phyloP scores from a whole-genome alignment of 2,329 filamentous ascomycete genomes.

The Proliferodiscus dingleyae region DNA sequence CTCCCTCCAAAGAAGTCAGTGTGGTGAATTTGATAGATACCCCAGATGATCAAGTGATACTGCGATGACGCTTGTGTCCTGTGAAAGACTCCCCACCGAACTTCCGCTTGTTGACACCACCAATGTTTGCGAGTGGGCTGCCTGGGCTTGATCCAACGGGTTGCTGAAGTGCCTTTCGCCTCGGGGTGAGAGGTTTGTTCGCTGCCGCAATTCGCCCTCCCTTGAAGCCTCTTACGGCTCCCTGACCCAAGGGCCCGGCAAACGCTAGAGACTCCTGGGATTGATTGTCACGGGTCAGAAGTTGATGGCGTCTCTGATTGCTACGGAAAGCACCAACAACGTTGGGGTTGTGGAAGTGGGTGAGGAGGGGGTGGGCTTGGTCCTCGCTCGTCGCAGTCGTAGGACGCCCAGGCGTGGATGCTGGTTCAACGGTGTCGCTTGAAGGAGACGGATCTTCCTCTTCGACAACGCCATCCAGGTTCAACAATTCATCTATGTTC shows the following conservation, averaged over 20 bases:
- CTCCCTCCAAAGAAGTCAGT: too few species aligned
- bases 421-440: conserved; percentile 31
- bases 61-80: conserved; percentile 27
- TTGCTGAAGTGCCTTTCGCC: conserved; percentile 41
- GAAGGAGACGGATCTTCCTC: conserved; percentile 38
- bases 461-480: conserved; percentile 60
- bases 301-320: conserved; percentile 52
- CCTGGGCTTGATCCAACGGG: conserved; percentile 21
- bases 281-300: conserved; percentile 49
- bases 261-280: conserved; percentile 60
- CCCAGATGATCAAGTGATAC: conserved; percentile 18
- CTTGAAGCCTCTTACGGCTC: conserved; percentile 58
- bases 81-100: conserved; percentile 19
- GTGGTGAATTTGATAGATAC: too few species aligned
- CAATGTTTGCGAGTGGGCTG: conserved; percentile 21
- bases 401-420: conserved; percentile 48
- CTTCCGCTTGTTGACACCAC: conserved; percentile 31
- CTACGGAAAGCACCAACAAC: conserved; percentile 73
- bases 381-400: conserved; percentile 45
- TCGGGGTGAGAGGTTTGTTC: conserved; percentile 63
- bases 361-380: conserved; percentile 50
- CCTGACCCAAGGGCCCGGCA: conserved; percentile 54
- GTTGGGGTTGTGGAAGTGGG: conserved; percentile 59
- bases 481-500: conserved; percentile 68
- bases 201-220: conserved; percentile 62